Evolutionary conservation across 2,329 filamentous ascomycete genomes (phyloP), one percentile per base, ranked within the genome.

Genomic region (Penicillium psychrosexuale): DNA sequence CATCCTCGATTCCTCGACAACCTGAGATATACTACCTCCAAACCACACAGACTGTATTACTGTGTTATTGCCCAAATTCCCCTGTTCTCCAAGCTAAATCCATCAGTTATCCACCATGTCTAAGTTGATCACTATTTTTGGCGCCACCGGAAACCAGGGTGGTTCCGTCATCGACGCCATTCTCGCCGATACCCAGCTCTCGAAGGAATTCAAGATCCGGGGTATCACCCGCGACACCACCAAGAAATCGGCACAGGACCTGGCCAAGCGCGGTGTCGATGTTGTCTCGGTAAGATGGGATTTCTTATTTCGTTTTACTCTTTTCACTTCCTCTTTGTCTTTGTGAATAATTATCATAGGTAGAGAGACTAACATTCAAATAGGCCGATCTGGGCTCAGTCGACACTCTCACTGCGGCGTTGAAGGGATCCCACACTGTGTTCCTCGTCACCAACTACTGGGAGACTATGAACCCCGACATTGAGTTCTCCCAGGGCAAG

Each of bases 171-270:
- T 62, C 5, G 47, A 57, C 0, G 28, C 56, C 24, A 69, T 83
- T 11, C 72, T 82, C 9, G 70, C 71, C 34, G 75, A 82, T 59
- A 61, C 75, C 1, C 62, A 66, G 3, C 72, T 83, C 17, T 78
- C 77, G 1, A 62, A 73, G 39, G 62, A 76, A 51, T 83, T 75
- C 69, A 76, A 70, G 44, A 72, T 83, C 53, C 77, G 81, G 8
- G 80, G 73, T 36, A 73, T 83, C 46, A 81, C 78, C 12, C 78
- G 80, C n/a, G 75, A 82, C 60, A 53, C 67, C 2, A 62, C 60
- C 46, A 70, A 72, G 50, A 64, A 64, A 15, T 58, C 61, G 0
- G 67, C 69, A 1, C 61, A 71, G 48, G 61, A 62, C 6, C 64
- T 74, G 8, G 58, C 58, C 8, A 57, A 60, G 8, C 56, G 62